phyloP scores from a whole-genome alignment of 192 early-diverging fungal genomes.

The Obelidium mucronatum region DNA sequence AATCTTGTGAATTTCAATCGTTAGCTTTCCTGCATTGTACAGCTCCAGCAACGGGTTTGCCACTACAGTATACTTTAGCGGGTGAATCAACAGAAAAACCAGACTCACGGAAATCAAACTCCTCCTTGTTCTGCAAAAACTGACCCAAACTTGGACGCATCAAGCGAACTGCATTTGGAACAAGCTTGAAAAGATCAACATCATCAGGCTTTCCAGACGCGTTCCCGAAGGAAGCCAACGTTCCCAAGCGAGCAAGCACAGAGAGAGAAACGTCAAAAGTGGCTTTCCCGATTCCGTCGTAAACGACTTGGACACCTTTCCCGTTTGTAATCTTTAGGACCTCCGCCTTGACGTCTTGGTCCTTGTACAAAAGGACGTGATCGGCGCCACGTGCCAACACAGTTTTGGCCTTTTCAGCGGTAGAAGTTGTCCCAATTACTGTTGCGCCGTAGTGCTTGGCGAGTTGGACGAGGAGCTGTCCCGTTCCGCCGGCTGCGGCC shows the following conservation, averaged over 20 bases:
- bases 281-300: slow-evolving; percentile 89
- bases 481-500: slow-evolving; percentile 92
- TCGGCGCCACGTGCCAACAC: slow-evolving; percentile 62
- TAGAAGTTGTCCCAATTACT: slow-evolving; percentile 88
- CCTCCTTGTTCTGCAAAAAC: slow-evolving; percentile 72
- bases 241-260: slow-evolving; percentile 42
- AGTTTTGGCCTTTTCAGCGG: slow-evolving; percentile 70
- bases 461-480: slow-evolving; percentile 82
- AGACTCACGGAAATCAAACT: slow-evolving; percentile 62
- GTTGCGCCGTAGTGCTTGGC: slow-evolving; percentile 77
- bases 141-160: slow-evolving; percentile 77
- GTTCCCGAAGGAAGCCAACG: slow-evolving; percentile 80
- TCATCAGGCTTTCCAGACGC: slow-evolving; percentile 74
- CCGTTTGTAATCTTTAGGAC: slow-evolving; percentile 75
- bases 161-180: slow-evolving; percentile 75
- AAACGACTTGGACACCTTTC: slow-evolving; percentile 77
- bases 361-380: slow-evolving; percentile 74
- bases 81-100: slow-evolving; percentile 5
- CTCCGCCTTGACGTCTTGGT: slow-evolving; percentile 67
- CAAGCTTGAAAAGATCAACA: slow-evolving; percentile 62
- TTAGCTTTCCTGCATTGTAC: slow-evolving; percentile 61
- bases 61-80: slow-evolving; percentile 27
- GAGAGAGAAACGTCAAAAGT: slow-evolving; percentile 82
- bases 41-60: slow-evolving; percentile 67
- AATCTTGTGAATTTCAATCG: slow-evolving; percentile 74